These are phyloP conservation scores for Colletotrichum agaves DNA, from an alignment of 2,329 filamentous ascomycete species.

Conservation along the genomic window DNA sequence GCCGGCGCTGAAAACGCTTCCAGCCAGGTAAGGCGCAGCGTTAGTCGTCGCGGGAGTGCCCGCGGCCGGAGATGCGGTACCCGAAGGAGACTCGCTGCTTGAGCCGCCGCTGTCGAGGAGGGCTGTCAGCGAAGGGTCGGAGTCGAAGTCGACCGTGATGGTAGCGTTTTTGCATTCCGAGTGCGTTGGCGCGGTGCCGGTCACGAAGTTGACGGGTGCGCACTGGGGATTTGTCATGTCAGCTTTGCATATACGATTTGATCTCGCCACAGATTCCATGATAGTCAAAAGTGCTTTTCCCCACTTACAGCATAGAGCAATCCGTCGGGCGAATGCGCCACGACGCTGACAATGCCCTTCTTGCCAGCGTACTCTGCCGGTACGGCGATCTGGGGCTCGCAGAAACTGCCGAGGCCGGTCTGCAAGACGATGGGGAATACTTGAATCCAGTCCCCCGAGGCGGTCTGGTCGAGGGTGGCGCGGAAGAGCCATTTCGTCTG, in stretches of 20 bases:
- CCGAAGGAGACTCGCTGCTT: conserved; percentile 4
- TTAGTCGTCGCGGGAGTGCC: conserved; percentile 13
- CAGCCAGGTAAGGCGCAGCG: neutral
- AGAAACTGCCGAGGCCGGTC: conserved; percentile 65
- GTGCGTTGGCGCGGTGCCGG: conserved; percentile 47
- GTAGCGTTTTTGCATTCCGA: conserved; percentile 51
- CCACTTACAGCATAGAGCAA: conserved; percentile 64
- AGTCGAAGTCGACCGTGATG: conserved; percentile 41
- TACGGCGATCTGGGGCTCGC: conserved; percentile 59
- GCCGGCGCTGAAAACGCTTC: conserved; percentile 7
- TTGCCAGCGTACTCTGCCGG: conserved; percentile 61
- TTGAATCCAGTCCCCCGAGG: conserved; percentile 63
- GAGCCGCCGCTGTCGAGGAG: conserved; percentile 43
- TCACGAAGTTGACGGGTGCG: conserved; percentile 65
- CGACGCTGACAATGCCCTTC: conserved; percentile 65
- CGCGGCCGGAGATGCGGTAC: neutral
- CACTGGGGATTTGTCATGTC: conserved; percentile 53
- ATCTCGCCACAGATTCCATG: neutral
- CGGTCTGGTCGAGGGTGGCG: conserved; percentile 62
- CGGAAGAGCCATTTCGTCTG: conserved; percentile 68
- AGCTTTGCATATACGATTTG: neutral
- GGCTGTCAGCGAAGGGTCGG: conserved; percentile 48
- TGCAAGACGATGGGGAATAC: conserved; percentile 65
- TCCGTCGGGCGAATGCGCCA: conserved; percentile 64
- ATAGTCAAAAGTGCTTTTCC: no score